Base-by-base conservation (phyloP, 371 early-diverging fungal genomes). In the Rhizopus delemar region DNA sequence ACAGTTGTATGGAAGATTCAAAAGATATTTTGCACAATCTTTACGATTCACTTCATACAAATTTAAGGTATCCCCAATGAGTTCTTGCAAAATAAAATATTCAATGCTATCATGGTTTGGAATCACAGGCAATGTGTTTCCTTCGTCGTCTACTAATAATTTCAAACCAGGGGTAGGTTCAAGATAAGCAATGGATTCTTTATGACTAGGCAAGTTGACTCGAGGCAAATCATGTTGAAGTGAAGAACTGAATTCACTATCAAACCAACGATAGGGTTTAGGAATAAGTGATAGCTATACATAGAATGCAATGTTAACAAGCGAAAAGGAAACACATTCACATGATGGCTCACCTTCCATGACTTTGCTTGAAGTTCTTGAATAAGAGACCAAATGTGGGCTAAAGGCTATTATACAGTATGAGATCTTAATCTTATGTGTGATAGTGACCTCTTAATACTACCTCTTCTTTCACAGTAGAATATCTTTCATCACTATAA, bases 31-130 rank as follows among this genome's bases (percentile, higher is more conserved):
- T 45, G 86, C 85, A 64, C 91, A 90, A 67, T 92, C 93, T 73
- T 90, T 90, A 57, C 91, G 90, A 68, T 91, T 91, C 38, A 83
- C 74, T 62, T 90, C 88, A 56, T 91, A 92, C 48, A 93, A 75
- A 38, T 86, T 75, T 28, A 95, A 69, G 1, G 86, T 88, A 66
- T 97, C 97, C 2, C 78, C 62, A 45, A 90, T 79, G 15, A 88
- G 67, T 69, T 97, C 97, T 62, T 88, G 85, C 51, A 95, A 68
- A 39, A 95, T 75, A 70, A 86, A 91, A 43, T 91, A 85, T 13
- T 85, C 79, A 32, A 93, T 81, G 7, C 79, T 62, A 56, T 66
- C 51, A 46, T 89, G 75, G 52, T 82, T 69, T 34, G 87, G 80
- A 51, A 83, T 68, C 49, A 63, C 60, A 45, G 74, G 58, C 39